These are phyloP conservation scores for Datisca glomerata DNA, from an alignment of 306 rosid genomes.

Conservation along the genomic window DNA sequence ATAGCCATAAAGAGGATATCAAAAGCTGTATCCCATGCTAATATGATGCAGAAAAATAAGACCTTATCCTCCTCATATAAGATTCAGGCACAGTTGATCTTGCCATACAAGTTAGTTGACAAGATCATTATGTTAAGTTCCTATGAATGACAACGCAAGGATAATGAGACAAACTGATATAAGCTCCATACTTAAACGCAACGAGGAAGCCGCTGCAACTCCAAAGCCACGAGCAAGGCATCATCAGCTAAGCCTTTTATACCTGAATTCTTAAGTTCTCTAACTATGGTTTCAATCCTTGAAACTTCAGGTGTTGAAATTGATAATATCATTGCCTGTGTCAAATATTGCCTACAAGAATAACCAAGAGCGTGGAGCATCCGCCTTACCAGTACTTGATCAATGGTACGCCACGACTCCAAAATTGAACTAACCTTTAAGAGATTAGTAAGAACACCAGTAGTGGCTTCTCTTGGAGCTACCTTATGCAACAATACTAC, in stretches of 20 bases:
- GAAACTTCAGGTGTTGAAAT: constrained; percentile 66
- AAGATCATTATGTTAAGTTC: too few species aligned
- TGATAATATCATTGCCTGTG: constrained; percentile 83
- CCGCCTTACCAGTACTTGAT: constrained; percentile 48
- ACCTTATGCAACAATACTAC: constrained; percentile 59
- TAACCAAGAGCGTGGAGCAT: constrained; percentile 70
- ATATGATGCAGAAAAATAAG: constrained; percentile 5
- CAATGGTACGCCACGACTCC: constrained; percentile 52
- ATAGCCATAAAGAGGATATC: constrained; percentile 21
- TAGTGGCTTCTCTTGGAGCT: constrained; percentile 92
- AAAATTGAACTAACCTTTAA: constrained; percentile 56
- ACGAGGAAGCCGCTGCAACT: constrained; percentile 91
- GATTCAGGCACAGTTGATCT: too few species aligned
- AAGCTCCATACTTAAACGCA: not conserved
- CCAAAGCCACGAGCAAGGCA: constrained; percentile 63
- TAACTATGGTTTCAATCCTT: constrained; percentile 53
- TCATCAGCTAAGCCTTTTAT: constrained; percentile 45
- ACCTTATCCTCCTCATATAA: constrained; percentile 18
- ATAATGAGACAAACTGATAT: too few species aligned
- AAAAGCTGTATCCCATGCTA: constrained; percentile 18
- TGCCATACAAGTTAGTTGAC: too few species aligned
- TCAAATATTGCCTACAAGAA: constrained; percentile 74
- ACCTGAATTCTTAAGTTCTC: constrained; percentile 68
- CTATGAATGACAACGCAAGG: too few species aligned
- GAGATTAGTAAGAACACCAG: constrained; percentile 79